These are phyloP conservation scores for Lycium barbarum DNA, from an alignment of 257 asterid genomes.

Conservation along the genomic window DNA sequence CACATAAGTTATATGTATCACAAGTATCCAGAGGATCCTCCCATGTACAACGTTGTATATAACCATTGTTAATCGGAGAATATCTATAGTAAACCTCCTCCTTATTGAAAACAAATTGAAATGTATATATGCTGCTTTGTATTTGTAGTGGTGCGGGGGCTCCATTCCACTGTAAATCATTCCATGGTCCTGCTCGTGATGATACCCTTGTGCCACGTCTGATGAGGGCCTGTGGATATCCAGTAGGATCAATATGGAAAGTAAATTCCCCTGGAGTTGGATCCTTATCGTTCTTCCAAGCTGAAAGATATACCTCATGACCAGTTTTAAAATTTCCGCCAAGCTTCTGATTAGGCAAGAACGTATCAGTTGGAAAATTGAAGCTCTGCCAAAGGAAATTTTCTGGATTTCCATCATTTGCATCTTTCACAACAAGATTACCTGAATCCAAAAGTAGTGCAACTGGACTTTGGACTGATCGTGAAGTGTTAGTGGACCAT, in stretches of 20 bases:
- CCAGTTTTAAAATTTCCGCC: slow-evolving; percentile 45
- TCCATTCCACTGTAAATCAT: slow-evolving; percentile 54
- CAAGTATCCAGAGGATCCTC: slow-evolving; percentile 43
- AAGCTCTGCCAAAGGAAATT: slow-evolving; percentile 45
- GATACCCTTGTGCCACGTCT: background rate
- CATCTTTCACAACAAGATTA: slow-evolving; percentile 48
- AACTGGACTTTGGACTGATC: slow-evolving; percentile 28
- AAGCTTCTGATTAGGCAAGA: slow-evolving; percentile 40
- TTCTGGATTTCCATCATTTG: slow-evolving; percentile 29
- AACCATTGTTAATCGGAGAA: slow-evolving; percentile 23
- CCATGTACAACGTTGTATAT: slow-evolving; percentile 33
- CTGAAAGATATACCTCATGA: slow-evolving; percentile 35
- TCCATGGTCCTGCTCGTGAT: slow-evolving; percentile 54
- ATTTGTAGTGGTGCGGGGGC: background rate
- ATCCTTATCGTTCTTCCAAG: slow-evolving; percentile 48
- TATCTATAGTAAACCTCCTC: slow-evolving; percentile 24
- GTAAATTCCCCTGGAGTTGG: slow-evolving; percentile 47
- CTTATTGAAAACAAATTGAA: background rate
- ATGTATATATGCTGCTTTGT: slow-evolving; percentile 1
- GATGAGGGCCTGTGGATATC: slow-evolving; percentile 48
- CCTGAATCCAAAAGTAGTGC: slow-evolving; percentile 46
- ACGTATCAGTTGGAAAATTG: slow-evolving; percentile 43
- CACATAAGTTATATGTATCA: slow-evolving; percentile 40
- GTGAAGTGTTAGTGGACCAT: slow-evolving; percentile 40
- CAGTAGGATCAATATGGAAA: slow-evolving; percentile 40